Conservation (phyloP, 352 stramenopile species). For the Paralagenidium karlingii region DNA sequence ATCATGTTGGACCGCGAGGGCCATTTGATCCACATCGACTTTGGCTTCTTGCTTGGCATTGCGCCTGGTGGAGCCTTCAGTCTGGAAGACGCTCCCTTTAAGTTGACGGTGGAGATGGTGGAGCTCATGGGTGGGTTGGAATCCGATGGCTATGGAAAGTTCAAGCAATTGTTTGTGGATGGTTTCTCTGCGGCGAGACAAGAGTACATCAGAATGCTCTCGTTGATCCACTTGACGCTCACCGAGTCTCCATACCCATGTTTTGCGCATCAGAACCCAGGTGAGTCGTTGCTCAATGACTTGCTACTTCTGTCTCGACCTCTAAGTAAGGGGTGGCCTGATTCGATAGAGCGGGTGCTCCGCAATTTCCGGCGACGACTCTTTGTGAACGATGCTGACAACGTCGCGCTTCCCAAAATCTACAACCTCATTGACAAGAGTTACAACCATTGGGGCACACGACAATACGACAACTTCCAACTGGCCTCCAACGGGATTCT, state of each 20-base stretch:
- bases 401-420: slow-evolving; percentile 7
- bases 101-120: slow-evolving; percentile 91
- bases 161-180: slow-evolving; percentile 79
- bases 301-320: slow-evolving; percentile 11
- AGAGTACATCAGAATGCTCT: slow-evolving; percentile 78
- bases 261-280: slow-evolving; percentile 30
- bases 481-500: slow-evolving; percentile 52
- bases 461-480: slow-evolving; percentile 65
- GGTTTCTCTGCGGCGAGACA: slow-evolving; percentile 86
- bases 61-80: slow-evolving; percentile 88
- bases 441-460: slow-evolving; percentile 54
- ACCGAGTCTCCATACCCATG: slow-evolving; percentile 83
- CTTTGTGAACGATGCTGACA: slow-evolving; percentile 20
- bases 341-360: slow-evolving; percentile 9
- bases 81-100: slow-evolving; percentile 92
- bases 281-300: slow-evolving; percentile 13
- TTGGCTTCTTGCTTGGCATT: slow-evolving; percentile 93
- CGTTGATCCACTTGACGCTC: slow-evolving; percentile 84
- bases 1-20: slow-evolving; percentile 89
- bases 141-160: slow-evolving; percentile 66
- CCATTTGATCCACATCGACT: slow-evolving; percentile 95
- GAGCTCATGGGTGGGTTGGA: slow-evolving; percentile 80
- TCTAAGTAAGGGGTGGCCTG: slow-evolving; percentile 20
- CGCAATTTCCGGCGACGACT: slow-evolving; percentile 14
- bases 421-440: slow-evolving; percentile 34